phyloP scores from a whole-genome alignment of 1,139 yeast species.

The Debaryomycetaceae sp. region DNA sequence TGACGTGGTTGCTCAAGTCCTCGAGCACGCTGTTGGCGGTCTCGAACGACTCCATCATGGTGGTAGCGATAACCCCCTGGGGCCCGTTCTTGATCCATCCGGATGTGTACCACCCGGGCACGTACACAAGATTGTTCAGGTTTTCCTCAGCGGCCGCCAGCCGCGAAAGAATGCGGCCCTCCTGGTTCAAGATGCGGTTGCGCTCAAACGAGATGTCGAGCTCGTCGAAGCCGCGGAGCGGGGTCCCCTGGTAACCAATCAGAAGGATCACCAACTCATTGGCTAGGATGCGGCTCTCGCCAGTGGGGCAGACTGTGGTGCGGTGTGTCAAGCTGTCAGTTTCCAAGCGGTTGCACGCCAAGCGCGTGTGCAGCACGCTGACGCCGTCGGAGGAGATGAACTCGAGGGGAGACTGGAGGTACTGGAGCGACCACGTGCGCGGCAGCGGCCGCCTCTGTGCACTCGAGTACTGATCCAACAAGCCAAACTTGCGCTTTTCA shows the following conservation, averaged over 20 bases:
- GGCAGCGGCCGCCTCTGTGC: conserved; percentile 16
- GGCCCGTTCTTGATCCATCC: conserved; percentile 96
- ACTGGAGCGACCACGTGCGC: conserved; percentile 61
- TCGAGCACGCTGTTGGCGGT: conserved; percentile 64
- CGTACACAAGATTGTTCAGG: conserved; percentile 12
- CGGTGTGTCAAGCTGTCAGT: conserved; percentile 27
- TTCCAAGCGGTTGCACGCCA: conserved; percentile 42
- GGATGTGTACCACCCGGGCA: conserved; percentile 64
- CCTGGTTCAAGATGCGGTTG: conserved; percentile 55
- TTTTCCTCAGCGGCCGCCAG: conserved; percentile 19
- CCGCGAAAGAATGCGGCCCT: conserved; percentile 51
- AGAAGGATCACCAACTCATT: conserved; percentile 77
- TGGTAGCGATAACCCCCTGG: conserved; percentile 84
- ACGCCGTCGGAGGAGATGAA: conserved; percentile 32
- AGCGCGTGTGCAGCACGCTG: conserved; percentile 45
- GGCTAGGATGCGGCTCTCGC: conserved; percentile 29
- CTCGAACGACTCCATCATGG: conserved; percentile 81
- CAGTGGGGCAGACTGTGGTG: conserved; percentile 40
- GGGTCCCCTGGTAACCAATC: conserved; percentile 75
- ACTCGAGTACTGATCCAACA: conserved; percentile 52
- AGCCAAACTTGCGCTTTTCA: conserved; percentile 62
- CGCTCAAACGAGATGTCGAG: conserved; percentile 53
- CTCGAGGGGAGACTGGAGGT: conserved; percentile 61
- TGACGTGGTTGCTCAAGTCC: conserved; percentile 42
- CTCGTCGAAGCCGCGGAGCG: conserved; percentile 55